phyloP scores from a whole-genome alignment of 129 eudicot genomes.

The Gnaphalium uliginosum region DNA sequence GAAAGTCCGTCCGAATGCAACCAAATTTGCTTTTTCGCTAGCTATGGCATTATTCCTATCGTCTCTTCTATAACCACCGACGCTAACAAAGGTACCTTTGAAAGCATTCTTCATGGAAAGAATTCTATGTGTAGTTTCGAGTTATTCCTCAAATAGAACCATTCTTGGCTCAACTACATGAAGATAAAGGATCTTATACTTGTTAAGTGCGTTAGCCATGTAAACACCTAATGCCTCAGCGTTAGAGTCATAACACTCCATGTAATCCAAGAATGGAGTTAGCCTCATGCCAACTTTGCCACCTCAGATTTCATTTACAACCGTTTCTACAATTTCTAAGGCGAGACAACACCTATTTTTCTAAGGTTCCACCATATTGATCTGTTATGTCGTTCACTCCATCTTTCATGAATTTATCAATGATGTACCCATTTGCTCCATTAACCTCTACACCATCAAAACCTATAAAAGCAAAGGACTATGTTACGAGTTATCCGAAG shows the following conservation, averaged over 20 bases:
- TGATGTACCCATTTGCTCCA: constrained; percentile 60
- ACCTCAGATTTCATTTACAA: constrained; percentile 47
- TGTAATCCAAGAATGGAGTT: constrained; percentile 43
- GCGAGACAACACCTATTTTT: constrained; percentile 57
- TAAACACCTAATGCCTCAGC: constrained; percentile 54
- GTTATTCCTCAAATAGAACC: constrained; percentile 16
- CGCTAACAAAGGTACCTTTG: constrained; percentile 43
- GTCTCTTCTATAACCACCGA: constrained; percentile 36
- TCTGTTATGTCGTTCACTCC: constrained; percentile 50
- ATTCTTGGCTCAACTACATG: constrained; percentile 46
- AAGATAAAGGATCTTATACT: constrained; percentile 30
- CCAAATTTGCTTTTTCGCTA: constrained; percentile 27
- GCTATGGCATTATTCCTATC: constrained; percentile 30
- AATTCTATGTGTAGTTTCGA: constrained; percentile 23
- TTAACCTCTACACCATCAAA: constrained; percentile 71
- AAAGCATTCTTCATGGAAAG: constrained; percentile 41
- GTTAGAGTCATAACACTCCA: constrained; percentile 49
- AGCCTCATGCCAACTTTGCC: constrained; percentile 53
- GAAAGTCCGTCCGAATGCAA: constrained; percentile 43
- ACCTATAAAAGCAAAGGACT: constrained; percentile 24
- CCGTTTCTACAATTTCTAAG: constrained; percentile 45
- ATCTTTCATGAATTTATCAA: constrained; percentile 60
- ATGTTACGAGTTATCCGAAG: not conserved
- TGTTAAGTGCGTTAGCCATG: constrained; percentile 53
- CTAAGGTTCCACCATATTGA: constrained; percentile 50